phyloP scores from a whole-genome alignment of 2,329 filamentous ascomycete genomes.

The Falciphora oryzae region DNA sequence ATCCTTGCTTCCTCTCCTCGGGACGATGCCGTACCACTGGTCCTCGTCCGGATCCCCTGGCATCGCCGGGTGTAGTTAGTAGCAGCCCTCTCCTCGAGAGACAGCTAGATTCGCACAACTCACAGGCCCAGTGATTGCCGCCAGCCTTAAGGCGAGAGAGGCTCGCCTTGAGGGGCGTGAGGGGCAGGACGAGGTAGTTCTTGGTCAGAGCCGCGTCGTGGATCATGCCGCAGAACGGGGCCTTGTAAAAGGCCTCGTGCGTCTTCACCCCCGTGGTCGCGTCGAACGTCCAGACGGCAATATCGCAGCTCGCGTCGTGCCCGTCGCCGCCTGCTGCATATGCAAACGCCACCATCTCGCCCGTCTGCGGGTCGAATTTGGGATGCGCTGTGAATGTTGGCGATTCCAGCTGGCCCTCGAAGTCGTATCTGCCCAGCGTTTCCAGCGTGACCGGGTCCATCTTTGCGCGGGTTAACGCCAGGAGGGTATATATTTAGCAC shows the following conservation, averaged over 20 bases:
- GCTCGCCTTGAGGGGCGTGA: constrained; percentile 42
- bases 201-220: constrained; percentile 42
- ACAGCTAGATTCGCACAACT: no score
- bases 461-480: no score
- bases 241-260: constrained; percentile 42
- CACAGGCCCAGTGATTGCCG: constrained; percentile 40
- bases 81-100: no score
- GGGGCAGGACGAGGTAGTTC: constrained; percentile 41
- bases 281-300: constrained; percentile 41
- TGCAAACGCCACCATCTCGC: constrained; percentile 46
- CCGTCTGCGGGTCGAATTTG: constrained; percentile 45
- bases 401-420: constrained; percentile 41
- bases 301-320: constrained; percentile 35
- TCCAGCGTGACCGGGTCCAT: constrained; percentile 43
- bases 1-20: constrained; percentile 43
- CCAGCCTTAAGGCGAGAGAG: constrained; percentile 37
- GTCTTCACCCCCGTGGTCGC: constrained; percentile 34
- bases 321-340: constrained; percentile 41
- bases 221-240: constrained; percentile 47
- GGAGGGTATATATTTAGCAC: no score
- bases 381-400: constrained; percentile 47
- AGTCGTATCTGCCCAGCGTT: constrained; percentile 44
- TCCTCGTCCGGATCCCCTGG: constrained; percentile 43
- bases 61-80: constrained; percentile 19
- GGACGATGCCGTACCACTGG: constrained; percentile 49